phyloP scores from a whole-genome alignment of 2,329 filamentous ascomycete genomes.

The Dryadomyces sulphureus region DNA sequence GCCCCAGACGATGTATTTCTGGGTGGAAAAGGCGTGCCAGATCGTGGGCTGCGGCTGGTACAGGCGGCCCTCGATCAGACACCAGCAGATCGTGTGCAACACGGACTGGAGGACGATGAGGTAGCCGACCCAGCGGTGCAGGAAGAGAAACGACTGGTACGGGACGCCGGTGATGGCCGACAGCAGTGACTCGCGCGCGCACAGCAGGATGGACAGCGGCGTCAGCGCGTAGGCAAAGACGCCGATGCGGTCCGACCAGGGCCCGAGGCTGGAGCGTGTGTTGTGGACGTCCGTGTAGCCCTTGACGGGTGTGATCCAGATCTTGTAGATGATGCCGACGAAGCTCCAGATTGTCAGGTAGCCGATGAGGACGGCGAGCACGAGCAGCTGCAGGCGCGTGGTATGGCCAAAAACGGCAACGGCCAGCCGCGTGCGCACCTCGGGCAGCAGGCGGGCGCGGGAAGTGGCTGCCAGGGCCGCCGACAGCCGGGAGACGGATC shows the following conservation, averaged over 20 bases:
- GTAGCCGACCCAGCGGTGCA: conserved; percentile 63
- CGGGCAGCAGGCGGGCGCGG: conserved; percentile 44
- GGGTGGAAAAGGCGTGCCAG: conserved; percentile 39
- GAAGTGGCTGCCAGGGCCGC: conserved; percentile 20
- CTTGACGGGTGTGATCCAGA: conserved; percentile 56
- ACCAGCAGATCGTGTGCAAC: conserved; percentile 55
- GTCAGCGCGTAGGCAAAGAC: conserved; percentile 60
- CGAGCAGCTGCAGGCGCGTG: conserved; percentile 51
- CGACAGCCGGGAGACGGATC: background rate
- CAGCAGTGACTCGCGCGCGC: conserved; percentile 55
- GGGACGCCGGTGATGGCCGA: conserved; percentile 57
- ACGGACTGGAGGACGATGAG: conserved; percentile 54
- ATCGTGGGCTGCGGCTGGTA: conserved; percentile 34
- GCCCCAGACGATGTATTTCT: conserved; percentile 61
- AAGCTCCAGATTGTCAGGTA: conserved; percentile 59
- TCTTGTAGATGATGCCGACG: conserved; percentile 51
- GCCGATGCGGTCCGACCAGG: conserved; percentile 55
- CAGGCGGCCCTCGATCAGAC: conserved; percentile 20
- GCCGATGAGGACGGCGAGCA: conserved; percentile 38
- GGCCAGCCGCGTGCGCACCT: conserved; percentile 26
- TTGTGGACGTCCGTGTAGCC: conserved; percentile 39
- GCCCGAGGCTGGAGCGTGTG: conserved; percentile 49
- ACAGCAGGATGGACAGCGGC: conserved; percentile 51
- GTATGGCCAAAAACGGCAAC: conserved; percentile 46
- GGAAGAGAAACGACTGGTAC: conserved; percentile 64